Conservation (phyloP, 495 filamentous ascomycete species). For the Cudoniella acicularis region DNA sequence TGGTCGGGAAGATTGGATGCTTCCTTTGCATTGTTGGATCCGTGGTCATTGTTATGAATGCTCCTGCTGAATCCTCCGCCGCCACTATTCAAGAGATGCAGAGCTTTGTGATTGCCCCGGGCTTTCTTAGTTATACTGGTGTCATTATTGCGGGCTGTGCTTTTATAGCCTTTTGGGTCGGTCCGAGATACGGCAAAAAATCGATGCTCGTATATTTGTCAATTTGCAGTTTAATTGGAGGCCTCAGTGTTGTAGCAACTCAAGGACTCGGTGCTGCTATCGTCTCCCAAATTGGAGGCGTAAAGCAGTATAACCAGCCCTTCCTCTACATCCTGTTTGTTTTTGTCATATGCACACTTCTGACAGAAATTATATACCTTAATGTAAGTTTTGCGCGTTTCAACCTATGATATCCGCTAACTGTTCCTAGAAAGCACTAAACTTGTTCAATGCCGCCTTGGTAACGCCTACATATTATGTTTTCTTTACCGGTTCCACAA, state of each 20-base stretch:
- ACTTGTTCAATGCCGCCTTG: slow-evolving; percentile 93
- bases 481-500: slow-evolving; percentile 92
- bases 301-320: slow-evolving; percentile 91
- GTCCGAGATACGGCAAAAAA: slow-evolving; percentile 88
- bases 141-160: slow-evolving; percentile 70
- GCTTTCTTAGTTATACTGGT: slow-evolving; percentile 82
- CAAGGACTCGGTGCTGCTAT: slow-evolving; percentile 93
- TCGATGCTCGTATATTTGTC: slow-evolving; percentile 97
- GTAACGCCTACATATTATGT: slow-evolving; percentile 99
- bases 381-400: slow-evolving; percentile 64
- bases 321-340: slow-evolving; percentile 90
- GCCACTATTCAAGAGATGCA: slow-evolving; percentile 91
- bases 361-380: slow-evolving; percentile 91
- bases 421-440: slow-evolving; percentile 84
- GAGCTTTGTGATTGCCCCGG: slow-evolving; percentile 78
- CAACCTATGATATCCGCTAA: slow-evolving; percentile 12
- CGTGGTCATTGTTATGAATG: slow-evolving; percentile 91
- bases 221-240: slow-evolving; percentile 92
- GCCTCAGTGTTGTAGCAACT: slow-evolving; percentile 90
- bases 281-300: slow-evolving; percentile 75
- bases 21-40: slow-evolving; percentile 93
- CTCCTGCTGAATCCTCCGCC: slow-evolving; percentile 79
- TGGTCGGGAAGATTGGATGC: slow-evolving; percentile 94
- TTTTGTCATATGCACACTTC: slow-evolving; percentile 80
- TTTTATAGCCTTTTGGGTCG: slow-evolving; percentile 77